phyloP scores from a whole-genome alignment of 2,329 filamentous ascomycete species.

The Ceratocystis colombiana region DNA sequence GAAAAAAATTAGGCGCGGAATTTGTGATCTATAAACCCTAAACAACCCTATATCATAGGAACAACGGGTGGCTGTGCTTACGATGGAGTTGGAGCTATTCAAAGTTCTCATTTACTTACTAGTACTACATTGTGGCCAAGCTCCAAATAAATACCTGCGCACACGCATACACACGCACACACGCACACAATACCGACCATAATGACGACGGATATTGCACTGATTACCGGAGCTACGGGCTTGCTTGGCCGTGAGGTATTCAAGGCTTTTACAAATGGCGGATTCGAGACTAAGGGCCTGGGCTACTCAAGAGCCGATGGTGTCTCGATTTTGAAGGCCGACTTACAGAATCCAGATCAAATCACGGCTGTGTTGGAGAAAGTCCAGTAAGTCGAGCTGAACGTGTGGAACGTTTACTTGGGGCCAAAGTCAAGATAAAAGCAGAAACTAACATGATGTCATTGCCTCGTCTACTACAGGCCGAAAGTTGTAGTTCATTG shows the following conservation, averaged over 20 bases:
- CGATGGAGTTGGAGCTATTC: too few relatives aligned
- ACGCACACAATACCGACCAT: not conserved
- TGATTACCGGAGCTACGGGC: constrained; percentile 78
- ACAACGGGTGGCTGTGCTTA: too few relatives aligned
- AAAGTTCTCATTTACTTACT: too few relatives aligned
- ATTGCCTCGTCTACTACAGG: constrained; percentile 39
- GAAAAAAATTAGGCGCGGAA: too few relatives aligned
- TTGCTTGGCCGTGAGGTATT: constrained; percentile 72
- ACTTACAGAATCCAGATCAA: constrained; percentile 40
- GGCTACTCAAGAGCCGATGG: constrained; percentile 66
- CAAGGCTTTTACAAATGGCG: constrained; percentile 35
- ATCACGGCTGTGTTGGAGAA: constrained; percentile 44
- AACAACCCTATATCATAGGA: too few relatives aligned
- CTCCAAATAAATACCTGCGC: not conserved
- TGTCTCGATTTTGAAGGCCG: constrained; percentile 52
- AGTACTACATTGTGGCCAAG: not conserved
- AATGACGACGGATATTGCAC: constrained; percentile 36
- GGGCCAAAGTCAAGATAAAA: not conserved
- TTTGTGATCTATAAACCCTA: too few relatives aligned
- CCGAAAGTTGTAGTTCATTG: constrained; percentile 74
- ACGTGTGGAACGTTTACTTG: not conserved
- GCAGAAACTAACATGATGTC: constrained; percentile 6
- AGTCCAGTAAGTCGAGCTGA: constrained; percentile 40
- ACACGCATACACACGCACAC: not conserved
- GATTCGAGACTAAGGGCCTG: constrained; percentile 61